Evolutionary conservation across 345 rosid species (phyloP).

Genomic region (Anastatica hierochuntica): DNA sequence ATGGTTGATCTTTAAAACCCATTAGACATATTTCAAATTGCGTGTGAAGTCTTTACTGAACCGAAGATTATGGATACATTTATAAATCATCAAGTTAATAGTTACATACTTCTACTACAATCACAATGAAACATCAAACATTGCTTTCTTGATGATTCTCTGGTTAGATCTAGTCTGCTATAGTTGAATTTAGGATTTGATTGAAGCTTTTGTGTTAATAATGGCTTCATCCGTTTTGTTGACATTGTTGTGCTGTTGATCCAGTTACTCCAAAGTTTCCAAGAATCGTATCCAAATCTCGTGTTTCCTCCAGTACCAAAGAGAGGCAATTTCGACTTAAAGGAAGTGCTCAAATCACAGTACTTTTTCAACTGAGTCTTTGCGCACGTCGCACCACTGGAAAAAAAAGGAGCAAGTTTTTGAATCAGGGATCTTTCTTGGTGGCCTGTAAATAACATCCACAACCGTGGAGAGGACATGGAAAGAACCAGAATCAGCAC

Average conservation of each 20-base stretch:
- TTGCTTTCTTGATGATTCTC: too few species aligned
- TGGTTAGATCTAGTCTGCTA: background rate
- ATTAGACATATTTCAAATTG: too few species aligned
- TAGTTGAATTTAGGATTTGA: background rate
- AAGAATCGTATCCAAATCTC: slow-evolving; percentile 55
- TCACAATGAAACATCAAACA: too few species aligned
- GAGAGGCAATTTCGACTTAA: slow-evolving; percentile 75
- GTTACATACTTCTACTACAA: too few species aligned
- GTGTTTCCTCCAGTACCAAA: slow-evolving; percentile 75
- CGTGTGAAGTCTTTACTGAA: too few species aligned
- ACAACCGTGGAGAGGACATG: background rate
- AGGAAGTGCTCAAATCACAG: slow-evolving; percentile 62
- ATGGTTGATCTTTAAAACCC: background rate
- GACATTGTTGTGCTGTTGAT: slow-evolving; percentile 16
- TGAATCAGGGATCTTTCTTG: slow-evolving; percentile 9
- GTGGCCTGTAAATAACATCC: slow-evolving; percentile 27
- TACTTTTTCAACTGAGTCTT: slow-evolving; percentile 81
- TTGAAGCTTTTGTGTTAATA: background rate
- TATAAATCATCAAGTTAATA: too few species aligned
- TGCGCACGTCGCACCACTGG: background rate
- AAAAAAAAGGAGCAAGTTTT: background rate
- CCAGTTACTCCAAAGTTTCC: slow-evolving; percentile 82
- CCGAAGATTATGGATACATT: too few species aligned
- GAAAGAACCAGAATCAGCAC: background rate
- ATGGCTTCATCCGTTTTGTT: background rate